Conservation (phyloP, 2,329 filamentous ascomycete genomes). For the Claviceps arundinis region DNA sequence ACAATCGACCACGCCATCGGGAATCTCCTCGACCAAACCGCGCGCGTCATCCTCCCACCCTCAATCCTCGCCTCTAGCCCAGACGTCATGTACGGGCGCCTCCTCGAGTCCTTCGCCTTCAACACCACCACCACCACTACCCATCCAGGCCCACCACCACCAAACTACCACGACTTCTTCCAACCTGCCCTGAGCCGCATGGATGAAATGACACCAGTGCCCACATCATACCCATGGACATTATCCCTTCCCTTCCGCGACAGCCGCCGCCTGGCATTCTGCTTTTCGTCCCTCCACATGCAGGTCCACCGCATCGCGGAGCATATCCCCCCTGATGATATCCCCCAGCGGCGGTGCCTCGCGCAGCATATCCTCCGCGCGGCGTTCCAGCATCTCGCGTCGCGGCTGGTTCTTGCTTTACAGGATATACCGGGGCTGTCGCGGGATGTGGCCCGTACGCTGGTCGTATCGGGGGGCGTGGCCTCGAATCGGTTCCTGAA, state of each 20-base stretch:
- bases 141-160: not conserved
- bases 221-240: conserved; percentile 41
- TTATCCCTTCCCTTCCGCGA: conserved; percentile 53
- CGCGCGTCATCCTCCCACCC: conserved; percentile 58
- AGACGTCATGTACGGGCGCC: conserved; percentile 66
- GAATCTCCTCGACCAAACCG: conserved; percentile 79
- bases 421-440: conserved; percentile 19
- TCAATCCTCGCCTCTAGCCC: conserved; percentile 37
- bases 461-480: conserved; percentile 84
- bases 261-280: conserved; percentile 48
- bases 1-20: conserved; percentile 78
- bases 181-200: conserved; percentile 39
- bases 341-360: conserved; percentile 52
- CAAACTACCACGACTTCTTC: conserved; percentile 33
- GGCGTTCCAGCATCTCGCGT: conserved; percentile 76
- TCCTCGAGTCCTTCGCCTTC: conserved; percentile 72
- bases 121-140: conserved; percentile 23
- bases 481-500: conserved; percentile 72
- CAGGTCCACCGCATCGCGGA: conserved; percentile 32
- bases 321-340: conserved; percentile 26
- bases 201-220: conserved; percentile 39
- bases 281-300: conserved; percentile 58
- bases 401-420: conserved; percentile 58
- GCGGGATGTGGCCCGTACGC: conserved; percentile 27
- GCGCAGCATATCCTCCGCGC: conserved; percentile 64